Base-by-base conservation (phyloP, 1,284 basidiomycete species). In the Puccinia horiana region DNA sequence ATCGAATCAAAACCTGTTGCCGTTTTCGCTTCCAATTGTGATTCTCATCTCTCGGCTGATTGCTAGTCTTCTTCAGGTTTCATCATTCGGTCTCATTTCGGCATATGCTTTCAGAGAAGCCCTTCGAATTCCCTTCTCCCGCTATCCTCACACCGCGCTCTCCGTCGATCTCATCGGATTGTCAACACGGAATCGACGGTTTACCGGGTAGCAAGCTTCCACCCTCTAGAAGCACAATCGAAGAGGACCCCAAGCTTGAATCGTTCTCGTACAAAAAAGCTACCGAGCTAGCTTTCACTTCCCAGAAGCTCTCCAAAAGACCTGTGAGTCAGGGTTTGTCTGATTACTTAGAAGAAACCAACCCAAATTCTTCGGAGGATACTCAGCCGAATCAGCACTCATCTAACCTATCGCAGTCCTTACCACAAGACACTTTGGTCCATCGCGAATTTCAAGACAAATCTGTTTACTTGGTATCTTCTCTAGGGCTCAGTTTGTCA, bases 41-140 rank as follows among this genome's bases (percentile, higher is more conserved):
- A 40, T 23, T 40, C 16, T 40, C 49, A 29, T 49, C 44, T 65
- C 61, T 65, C 40, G 32, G 47, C n/a, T 78, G 44, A 69, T 37
- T 29, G 35, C 14, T 65, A 65, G 61, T 65, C 61, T 65, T 35
- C 40, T 18, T 23, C 42, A 81, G 79, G 70, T 65, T 81, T 65
- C 70, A 81, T 65, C 49, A 63, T 9, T 74, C 47, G 26, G 44
- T 72, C 26, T 49, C 37, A 12, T 72, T 81, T n/a, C 32, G 79
- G 16, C 49, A 32, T 47, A 44, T 65, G 40, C 44, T 81, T 37
- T 70, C 79, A n/a, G 70, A 81, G 63, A n/a, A 58, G 44, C 79
- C 69, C 12, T 81, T 81, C n/a, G 54, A 74, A 35, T 81, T 81
- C 26, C 79, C 79, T 18, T 47, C 44, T 42, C 79, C 79, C 5